Evolutionary conservation across 345 rosid genomes (phyloP).

Genomic region (Lepidium didymum): DNA sequence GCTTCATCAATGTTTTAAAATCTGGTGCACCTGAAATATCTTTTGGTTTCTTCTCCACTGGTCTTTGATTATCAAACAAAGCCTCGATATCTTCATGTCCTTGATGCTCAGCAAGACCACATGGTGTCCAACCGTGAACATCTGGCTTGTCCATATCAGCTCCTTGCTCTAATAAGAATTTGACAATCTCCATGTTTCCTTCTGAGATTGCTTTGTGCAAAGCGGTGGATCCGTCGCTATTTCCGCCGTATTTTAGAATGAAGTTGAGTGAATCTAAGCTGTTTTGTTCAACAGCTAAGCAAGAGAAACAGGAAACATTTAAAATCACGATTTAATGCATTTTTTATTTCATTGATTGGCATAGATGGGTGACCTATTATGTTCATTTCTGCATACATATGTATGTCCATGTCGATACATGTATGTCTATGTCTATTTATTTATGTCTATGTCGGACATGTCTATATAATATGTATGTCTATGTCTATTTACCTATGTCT

Average conservation of each 20-base stretch:
- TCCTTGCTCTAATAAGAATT: constrained; percentile 61
- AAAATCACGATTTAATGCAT: background rate
- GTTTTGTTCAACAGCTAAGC: constrained; percentile 52
- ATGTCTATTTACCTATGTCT: too few relatives aligned
- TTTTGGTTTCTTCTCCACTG: constrained; percentile 13
- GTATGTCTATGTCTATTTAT: too few relatives aligned
- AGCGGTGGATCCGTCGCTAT: constrained; percentile 45
- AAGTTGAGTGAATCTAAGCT: constrained; percentile 48
- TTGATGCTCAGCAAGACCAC: constrained; percentile 67
- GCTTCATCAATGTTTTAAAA: constrained; percentile 37
- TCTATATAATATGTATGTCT: too few relatives aligned
- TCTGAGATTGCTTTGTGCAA: constrained; percentile 65
- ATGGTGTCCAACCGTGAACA: constrained; percentile 65
- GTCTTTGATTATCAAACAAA: constrained; percentile 33
- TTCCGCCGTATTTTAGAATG: constrained; percentile 49
- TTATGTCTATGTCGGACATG: too few relatives aligned
- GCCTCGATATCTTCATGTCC: constrained; percentile 59
- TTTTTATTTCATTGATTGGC: background rate
- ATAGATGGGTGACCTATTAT: too few relatives aligned
- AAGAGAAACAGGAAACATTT: constrained; percentile 23
- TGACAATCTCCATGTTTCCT: constrained; percentile 58
- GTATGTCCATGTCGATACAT: too few relatives aligned
- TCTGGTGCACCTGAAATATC: background rate
- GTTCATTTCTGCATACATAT: too few relatives aligned
- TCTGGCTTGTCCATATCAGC: constrained; percentile 59